These are phyloP conservation scores for Phytopythium boreale DNA, from an alignment of 352 stramenopile species.

Conservation along the genomic window DNA sequence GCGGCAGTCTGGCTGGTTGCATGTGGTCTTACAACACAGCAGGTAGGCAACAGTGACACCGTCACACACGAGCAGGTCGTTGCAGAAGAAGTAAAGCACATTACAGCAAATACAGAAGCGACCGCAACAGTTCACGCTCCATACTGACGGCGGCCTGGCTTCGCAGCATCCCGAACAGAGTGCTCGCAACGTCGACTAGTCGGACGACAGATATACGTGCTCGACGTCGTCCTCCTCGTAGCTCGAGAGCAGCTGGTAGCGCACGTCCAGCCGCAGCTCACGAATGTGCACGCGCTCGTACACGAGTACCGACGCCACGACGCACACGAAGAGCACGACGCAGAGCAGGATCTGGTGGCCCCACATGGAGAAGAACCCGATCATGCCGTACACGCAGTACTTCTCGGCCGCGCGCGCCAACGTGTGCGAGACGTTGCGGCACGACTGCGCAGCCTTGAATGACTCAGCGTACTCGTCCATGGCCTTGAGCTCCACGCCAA, in stretches of 20 bases:
- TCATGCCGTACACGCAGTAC: conserved; percentile 80
- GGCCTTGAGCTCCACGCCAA: conserved; percentile 39
- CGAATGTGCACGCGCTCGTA: conserved; percentile 76
- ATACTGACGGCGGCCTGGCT: background rate
- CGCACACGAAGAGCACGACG: conserved; percentile 69
- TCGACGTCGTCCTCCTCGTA: conserved; percentile 83
- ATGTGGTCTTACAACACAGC: background rate
- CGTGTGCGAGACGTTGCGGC: conserved; percentile 35
- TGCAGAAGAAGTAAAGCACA: background rate
- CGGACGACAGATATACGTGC: conserved; percentile 72
- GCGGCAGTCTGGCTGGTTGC: background rate
- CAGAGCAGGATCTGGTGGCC: conserved; percentile 81
- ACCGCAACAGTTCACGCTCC: too few relatives aligned
- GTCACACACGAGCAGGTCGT: background rate
- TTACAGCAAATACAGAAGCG: conserved; percentile 1
- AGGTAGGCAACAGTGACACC: too few relatives aligned
- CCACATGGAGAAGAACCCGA: conserved; percentile 86
- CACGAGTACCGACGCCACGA: conserved; percentile 67
- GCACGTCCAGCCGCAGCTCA: conserved; percentile 49
- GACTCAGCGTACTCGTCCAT: conserved; percentile 22
- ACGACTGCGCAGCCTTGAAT: conserved; percentile 53
- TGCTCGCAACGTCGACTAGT: conserved; percentile 21
- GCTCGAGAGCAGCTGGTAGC: conserved; percentile 72
- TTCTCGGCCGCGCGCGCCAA: conserved; percentile 46
- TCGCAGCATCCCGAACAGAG: background rate